A percentile compares a stretch with the other conserved stretches of the same genome.
Evolutionary conservation across 2,329 filamentous ascomycete genomes (phyloP).

Genomic region (Botrytis deweyae): DNA sequence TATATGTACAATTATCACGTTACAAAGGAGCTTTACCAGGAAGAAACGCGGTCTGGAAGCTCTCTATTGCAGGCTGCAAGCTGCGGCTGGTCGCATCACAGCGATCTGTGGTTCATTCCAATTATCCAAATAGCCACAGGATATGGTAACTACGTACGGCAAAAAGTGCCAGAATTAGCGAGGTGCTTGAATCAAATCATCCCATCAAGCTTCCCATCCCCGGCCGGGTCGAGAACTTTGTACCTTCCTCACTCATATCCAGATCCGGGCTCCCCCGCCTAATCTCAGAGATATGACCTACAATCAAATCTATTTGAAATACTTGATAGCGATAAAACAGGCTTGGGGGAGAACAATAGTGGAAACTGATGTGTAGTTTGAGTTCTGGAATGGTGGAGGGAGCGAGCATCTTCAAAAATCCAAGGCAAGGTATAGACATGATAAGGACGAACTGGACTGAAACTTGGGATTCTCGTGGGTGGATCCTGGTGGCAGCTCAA

Average conservation of each 20-base stretch:
- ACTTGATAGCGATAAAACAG: background rate
- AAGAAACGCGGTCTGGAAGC: background rate
- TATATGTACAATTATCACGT: background rate
- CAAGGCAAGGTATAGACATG: background rate
- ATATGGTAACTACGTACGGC: background rate
- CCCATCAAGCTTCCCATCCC: background rate
- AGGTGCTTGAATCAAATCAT: background rate
- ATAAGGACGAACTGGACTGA: conserved; percentile 9
- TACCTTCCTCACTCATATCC: conserved; percentile 1
- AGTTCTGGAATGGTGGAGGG: background rate
- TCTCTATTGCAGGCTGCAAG: background rate
- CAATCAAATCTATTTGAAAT: background rate
- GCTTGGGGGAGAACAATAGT: background rate
- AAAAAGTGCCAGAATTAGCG: background rate
- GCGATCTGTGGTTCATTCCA: background rate
- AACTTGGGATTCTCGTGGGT: conserved; percentile 6
- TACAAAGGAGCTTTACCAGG: background rate
- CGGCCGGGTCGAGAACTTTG: background rate
- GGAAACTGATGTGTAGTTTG: background rate
- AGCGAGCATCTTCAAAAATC: background rate
- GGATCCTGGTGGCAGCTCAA: background rate
- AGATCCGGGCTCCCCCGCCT: background rate
- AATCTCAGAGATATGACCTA: background rate
- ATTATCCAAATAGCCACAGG: background rate
- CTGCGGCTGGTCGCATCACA: background rate